A percentile compares a stretch with the other conserved stretches of the same genome.
phyloP scores from a whole-genome alignment of 768 basidiomycete species.

The Lactifluus subvellereus region DNA sequence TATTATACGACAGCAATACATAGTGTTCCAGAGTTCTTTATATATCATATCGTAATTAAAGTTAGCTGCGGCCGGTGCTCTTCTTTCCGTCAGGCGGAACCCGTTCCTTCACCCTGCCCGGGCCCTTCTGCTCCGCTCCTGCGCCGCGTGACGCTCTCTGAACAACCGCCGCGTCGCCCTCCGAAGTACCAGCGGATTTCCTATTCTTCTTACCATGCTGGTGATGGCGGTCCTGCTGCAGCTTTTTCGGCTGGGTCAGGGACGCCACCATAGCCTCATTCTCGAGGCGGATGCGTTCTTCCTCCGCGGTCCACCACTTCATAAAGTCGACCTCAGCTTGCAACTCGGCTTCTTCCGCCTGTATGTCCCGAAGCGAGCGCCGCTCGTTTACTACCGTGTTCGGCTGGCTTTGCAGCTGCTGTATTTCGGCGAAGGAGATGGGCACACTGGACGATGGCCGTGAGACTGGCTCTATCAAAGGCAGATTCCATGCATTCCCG shows the following conservation, averaged over 20 bases:
- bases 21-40: background rate
- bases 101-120: background rate
- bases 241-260: background rate
- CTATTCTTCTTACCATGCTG: background rate
- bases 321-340: slow-evolving; percentile 52
- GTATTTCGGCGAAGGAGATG: slow-evolving; percentile 80
- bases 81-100: background rate
- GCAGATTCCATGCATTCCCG: slow-evolving; percentile 60
- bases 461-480: slow-evolving; percentile 45
- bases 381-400: slow-evolving; percentile 43
- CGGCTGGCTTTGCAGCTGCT: slow-evolving; percentile 65
- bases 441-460: slow-evolving; percentile 27
- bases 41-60: background rate
- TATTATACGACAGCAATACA: background rate
- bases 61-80: background rate
- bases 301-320: slow-evolving; percentile 86
- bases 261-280: slow-evolving; percentile 25
- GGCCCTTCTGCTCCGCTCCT: background rate
- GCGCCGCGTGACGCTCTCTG: background rate
- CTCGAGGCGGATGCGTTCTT: slow-evolving; percentile 59
- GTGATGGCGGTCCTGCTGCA: background rate
- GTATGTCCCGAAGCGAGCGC: slow-evolving; percentile 73
- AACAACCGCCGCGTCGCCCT: background rate
- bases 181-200: background rate
- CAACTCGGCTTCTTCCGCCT: slow-evolving; percentile 69